phyloP scores from a whole-genome alignment of 768 basidiomycete genomes.

The Mrakia gelida region DNA sequence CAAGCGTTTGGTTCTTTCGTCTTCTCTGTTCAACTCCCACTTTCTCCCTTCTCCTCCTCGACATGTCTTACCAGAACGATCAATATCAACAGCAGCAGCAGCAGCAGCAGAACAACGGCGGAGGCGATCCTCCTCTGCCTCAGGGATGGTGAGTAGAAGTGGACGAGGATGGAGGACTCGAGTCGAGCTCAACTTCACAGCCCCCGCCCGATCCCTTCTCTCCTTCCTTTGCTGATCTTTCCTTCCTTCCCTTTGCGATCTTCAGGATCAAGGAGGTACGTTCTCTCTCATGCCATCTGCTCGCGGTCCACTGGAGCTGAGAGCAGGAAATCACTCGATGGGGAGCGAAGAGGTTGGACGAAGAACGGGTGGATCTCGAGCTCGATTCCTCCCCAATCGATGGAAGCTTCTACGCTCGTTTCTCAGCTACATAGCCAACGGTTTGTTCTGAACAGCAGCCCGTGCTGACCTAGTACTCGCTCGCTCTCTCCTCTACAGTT shows the following conservation, averaged over 20 bases:
- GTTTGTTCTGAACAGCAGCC: not conserved
- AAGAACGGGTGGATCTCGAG: not conserved
- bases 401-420: not conserved
- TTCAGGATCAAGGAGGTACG: constrained; percentile 1
- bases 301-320: not conserved
- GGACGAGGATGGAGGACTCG: not conserved
- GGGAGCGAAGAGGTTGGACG: not conserved
- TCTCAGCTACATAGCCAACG: not conserved
- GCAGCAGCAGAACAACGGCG: not conserved
- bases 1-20: not conserved
- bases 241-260: too few species aligned
- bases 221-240: not conserved
- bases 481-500: not conserved
- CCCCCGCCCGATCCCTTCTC: not conserved
- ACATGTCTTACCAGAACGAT: constrained; percentile 7
- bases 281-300: not conserved
- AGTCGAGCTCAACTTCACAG: not conserved
- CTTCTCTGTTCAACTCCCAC: not conserved
- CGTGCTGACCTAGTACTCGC: not conserved
- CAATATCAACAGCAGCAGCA: too few species aligned
- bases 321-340: not conserved
- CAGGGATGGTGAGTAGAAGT: not conserved
- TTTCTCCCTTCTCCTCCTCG: not conserved
- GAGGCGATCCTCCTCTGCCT: not conserved
- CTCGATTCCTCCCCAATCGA: not conserved